Percentiles rank a stretch among this genome's conserved stretches.
Evolutionary conservation across 768 basidiomycete species (phyloP).

Genomic region (Tylopilus balloui): DNA sequence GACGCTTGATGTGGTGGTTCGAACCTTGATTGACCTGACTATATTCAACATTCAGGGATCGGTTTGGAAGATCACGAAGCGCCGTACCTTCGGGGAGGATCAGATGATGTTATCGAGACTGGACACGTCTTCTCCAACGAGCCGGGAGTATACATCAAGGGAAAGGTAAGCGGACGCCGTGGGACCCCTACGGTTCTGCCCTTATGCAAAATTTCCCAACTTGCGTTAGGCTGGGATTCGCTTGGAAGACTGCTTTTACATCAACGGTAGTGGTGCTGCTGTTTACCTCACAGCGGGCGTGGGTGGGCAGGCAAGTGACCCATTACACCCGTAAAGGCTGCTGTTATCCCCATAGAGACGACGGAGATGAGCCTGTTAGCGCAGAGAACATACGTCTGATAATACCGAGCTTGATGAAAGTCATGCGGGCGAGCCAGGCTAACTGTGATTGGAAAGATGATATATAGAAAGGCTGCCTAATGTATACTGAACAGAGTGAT

Average conservation of each 20-base stretch:
- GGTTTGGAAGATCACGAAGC: conserved; percentile 80
- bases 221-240: conserved; percentile 63
- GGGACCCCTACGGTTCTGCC: background rate
- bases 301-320: conserved; percentile 50
- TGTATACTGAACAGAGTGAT: conserved; percentile 24
- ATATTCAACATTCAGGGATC: conserved; percentile 57
- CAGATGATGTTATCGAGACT: conserved; percentile 46
- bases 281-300: conserved; percentile 60
- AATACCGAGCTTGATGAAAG: background rate
- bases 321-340: conserved; percentile 31
- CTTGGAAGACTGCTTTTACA: conserved; percentile 79
- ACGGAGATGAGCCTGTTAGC: conserved; percentile 21
- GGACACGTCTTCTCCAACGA: conserved; percentile 83
- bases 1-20: conserved; percentile 6
- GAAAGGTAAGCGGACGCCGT: conserved; percentile 41
- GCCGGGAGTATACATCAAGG: conserved; percentile 72
- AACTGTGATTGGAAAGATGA: conserved; percentile 4
- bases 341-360: conserved; percentile 12
- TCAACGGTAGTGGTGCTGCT: conserved; percentile 49
- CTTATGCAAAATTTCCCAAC: conserved; percentile 9
- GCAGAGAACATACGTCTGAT: background rate
- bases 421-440: background rate
- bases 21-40: conserved; percentile 13
- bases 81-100: conserved; percentile 76
- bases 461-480: conserved; percentile 10